A percentile compares a stretch with the other conserved stretches of the same genome.
These are phyloP conservation scores for Entomophthora muscae DNA, from an alignment of 371 early-diverging fungal species.

Conservation along the genomic window DNA sequence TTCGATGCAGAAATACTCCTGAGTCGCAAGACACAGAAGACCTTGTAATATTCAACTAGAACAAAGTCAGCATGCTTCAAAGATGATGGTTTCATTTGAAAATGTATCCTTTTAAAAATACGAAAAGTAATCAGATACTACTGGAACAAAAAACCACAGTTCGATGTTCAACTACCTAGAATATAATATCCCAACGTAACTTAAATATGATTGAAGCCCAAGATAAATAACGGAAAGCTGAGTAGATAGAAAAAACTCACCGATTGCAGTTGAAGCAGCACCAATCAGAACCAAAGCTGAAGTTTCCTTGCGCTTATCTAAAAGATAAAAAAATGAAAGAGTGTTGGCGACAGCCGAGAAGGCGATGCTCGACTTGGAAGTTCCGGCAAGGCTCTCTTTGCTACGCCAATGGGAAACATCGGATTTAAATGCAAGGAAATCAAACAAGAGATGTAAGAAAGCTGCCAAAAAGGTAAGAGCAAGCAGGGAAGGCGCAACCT, in stretches of 20 bases:
- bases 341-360: constrained; percentile 30
- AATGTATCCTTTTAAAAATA: too few species aligned
- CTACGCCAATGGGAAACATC: constrained; percentile 38
- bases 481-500: constrained; percentile 25
- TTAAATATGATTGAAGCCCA: too few species aligned
- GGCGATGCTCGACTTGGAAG: constrained; percentile 37
- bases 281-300: constrained; percentile 22
- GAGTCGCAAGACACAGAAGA: constrained; percentile 1
- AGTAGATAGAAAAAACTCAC: too few species aligned
- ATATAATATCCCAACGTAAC: too few species aligned
- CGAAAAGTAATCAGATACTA: too few species aligned
- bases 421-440: constrained; percentile 59
- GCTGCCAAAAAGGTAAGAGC: constrained; percentile 42
- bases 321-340: constrained; percentile 41
- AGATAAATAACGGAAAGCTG: too few species aligned
- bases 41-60: constrained; percentile 8
- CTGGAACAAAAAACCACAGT: too few species aligned
- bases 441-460: constrained; percentile 45
- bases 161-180: too few species aligned
- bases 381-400: constrained; percentile 26
- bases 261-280: constrained; percentile 16
- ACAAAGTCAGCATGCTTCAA: not conserved
- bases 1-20: not conserved
- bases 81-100: too few species aligned
- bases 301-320: constrained; percentile 25